Evolutionary conservation across 192 early-diverging fungal genomes (phyloP), one percentile per base, ranked within the genome.

Genomic region (Neocallimastix lanati): DNA sequence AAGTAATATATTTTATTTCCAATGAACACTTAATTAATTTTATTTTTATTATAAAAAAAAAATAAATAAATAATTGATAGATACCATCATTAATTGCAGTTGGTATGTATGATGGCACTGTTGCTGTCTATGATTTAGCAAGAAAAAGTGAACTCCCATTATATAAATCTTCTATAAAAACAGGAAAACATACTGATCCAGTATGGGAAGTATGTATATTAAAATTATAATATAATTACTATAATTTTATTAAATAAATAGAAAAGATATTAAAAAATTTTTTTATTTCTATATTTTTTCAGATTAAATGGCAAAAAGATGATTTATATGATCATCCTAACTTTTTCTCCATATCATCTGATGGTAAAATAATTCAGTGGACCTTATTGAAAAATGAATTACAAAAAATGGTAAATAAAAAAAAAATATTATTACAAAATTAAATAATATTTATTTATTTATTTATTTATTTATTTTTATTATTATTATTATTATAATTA

Each of bases 291-390:
- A n/a, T n/a, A n/a, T n/a, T n/a, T n/a, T n/a, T n/a, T n/a, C n/a
- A 85, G 83, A 84, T 90, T 13, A 84, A 80, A 58, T 91, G 90
- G 90, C 90, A 91, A 86, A 90, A 88, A 77, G 90, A 91, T 77
- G 90, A 91, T 82, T 80, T 91, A 33, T 88, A 91, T 80, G 90
- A 88, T 78, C 89, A 91, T 78, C 82, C 83, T 11, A 89, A 89
- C 79, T 91, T 91, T 82, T 91, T 87, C 80, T 88, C 87, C 15
- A 84, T 91, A 11, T 88, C 87, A 0, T 87, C 88, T 2, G 90
- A 91, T 79, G 90, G 90, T 29, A 81, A 87, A 28, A 85, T 91
- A 18, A 88, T 85, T 12, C 87, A 88, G 78, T 90, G 88, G 90
- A 91, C 88, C 3, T 40, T 91, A 33, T 78, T 90, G 27, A 90